Evolutionary conservation across 371 early-diverging fungal genomes (phyloP).

Genomic region (Mortierella polycephala): DNA sequence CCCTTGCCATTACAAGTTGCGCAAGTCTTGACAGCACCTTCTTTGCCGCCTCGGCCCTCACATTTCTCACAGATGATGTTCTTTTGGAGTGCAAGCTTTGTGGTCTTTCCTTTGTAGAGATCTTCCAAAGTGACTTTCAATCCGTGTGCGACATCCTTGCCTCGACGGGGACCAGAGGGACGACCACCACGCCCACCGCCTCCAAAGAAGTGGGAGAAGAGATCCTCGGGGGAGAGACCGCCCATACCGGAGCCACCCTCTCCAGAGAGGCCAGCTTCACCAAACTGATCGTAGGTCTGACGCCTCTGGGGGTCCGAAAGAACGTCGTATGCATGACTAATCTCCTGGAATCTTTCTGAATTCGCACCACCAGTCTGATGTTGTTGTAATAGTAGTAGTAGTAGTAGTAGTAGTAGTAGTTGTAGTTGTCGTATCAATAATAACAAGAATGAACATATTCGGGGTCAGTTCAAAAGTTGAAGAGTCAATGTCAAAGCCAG

Average conservation of each 20-base stretch:
- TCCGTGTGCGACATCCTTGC: constrained; percentile 78
- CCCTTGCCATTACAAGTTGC: constrained; percentile 86
- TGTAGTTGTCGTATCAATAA: neutral
- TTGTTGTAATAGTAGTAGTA: neutral
- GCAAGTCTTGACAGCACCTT: constrained; percentile 75
- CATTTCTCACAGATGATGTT: constrained; percentile 78
- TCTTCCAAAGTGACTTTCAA: constrained; percentile 93
- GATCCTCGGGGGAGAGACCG: constrained; percentile 83
- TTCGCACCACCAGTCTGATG: constrained; percentile 65
- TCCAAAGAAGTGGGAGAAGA: constrained; percentile 90
- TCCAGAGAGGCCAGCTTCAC: constrained; percentile 87
- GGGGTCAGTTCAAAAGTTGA: neutral
- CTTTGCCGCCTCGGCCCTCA: constrained; percentile 84
- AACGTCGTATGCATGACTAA: constrained; percentile 94
- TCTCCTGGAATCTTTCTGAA: constrained; percentile 92
- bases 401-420: neutral
- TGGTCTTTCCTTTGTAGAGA: constrained; percentile 90
- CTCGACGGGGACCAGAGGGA: constrained; percentile 78
- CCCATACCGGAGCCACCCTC: constrained; percentile 70
- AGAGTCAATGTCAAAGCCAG: neutral
- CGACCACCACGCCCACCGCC: constrained; percentile 74
- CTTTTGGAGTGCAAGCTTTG: constrained; percentile 89
- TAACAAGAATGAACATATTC: neutral
- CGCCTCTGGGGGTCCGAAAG: constrained; percentile 89
- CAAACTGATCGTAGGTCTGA: constrained; percentile 81